phyloP scores from a whole-genome alignment of 352 stramenopile genomes.

The Phytophthora fragariae region DNA sequence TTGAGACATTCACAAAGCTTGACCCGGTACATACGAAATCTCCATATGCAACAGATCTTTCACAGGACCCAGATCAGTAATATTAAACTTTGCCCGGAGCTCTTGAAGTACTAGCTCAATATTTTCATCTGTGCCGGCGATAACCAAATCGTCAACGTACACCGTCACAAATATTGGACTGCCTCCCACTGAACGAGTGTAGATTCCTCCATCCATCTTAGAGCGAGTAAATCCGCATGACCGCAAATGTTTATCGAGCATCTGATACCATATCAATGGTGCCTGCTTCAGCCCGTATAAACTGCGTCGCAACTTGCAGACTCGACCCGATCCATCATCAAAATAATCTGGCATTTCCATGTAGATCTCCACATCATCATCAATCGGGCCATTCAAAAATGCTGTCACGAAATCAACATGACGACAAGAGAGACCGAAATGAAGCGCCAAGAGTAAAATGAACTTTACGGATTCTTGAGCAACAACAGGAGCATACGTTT shows the following conservation, averaged over 20 bases:
- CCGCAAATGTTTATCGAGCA: constrained; percentile 5
- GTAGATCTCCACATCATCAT: constrained; percentile 7
- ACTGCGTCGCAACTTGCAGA: too few species aligned
- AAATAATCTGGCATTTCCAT: constrained; percentile 19
- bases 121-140: constrained; percentile 5
- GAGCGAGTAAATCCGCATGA: not conserved
- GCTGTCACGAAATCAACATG: too few species aligned
- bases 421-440: not conserved
- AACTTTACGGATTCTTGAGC: not conserved
- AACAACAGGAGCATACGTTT: constrained; percentile 19
- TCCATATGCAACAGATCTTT: constrained; percentile 13
- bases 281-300: not conserved
- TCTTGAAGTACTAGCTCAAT: constrained; percentile 8
- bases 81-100: constrained; percentile 2
- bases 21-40: not conserved
- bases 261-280: constrained; percentile 13
- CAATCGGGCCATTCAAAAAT: constrained; percentile 2
- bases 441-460: not conserved
- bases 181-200: constrained; percentile 7
- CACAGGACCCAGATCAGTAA: constrained; percentile 16
- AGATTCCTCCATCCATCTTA: constrained; percentile 18
- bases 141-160: constrained; percentile 16
- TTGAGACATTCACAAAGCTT: constrained; percentile 11
- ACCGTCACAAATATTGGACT: constrained; percentile 14
- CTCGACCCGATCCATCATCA: not conserved